Evolutionary conservation across 2,329 filamentous ascomycete species (phyloP), one percentile per base, ranked within the genome.

Genomic region (Aspergillus carbonarius): DNA sequence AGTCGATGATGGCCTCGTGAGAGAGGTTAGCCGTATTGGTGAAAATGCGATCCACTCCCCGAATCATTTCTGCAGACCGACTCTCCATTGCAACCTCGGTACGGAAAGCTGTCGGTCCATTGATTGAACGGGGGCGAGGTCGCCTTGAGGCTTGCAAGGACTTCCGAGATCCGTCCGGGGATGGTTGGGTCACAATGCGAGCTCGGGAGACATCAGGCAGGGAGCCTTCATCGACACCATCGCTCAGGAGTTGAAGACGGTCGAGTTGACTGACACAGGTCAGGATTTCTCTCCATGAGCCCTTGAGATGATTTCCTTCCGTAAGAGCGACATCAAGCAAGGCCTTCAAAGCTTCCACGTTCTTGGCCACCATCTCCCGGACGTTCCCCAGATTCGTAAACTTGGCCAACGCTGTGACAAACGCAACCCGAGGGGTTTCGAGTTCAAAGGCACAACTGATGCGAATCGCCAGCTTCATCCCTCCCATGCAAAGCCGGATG

Each of bases 231-330:
- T 98, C 93, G 2, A 98, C 92, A 39, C 95, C 96, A 23, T 93
- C 91, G 1, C 92, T 96, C 64, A 99, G 93, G 18, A 99, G 85
- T 75, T 99, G 96, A 63, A 99, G 86, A 44, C 95, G 88, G 71
- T 99, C 95, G 25, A 99, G 85, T 74, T 99, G 95, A 66, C 93
- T 97, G 71, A 99, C 91, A 68, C 92, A 97, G 70, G 96, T 92
- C 9, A 99, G 81, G 23, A 99, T 88, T 70, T 99, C 95, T 71
- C 96, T 90, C 95, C 95, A 99, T 0, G 95, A 98, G 62, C 88
- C 87, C 64, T 90, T 90, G 15, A 99, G 80, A 39, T 92, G 81
- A 70, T 99, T 96, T 59, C 96, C 95, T 76, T 99, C 95, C 0
- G 90, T 92, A 69, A 96, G 89, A 5, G 92, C 95, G 42, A 99